phyloP scores from a whole-genome alignment of 2,329 filamentous ascomycete species.

The Thielaviopsis ethacetica region DNA sequence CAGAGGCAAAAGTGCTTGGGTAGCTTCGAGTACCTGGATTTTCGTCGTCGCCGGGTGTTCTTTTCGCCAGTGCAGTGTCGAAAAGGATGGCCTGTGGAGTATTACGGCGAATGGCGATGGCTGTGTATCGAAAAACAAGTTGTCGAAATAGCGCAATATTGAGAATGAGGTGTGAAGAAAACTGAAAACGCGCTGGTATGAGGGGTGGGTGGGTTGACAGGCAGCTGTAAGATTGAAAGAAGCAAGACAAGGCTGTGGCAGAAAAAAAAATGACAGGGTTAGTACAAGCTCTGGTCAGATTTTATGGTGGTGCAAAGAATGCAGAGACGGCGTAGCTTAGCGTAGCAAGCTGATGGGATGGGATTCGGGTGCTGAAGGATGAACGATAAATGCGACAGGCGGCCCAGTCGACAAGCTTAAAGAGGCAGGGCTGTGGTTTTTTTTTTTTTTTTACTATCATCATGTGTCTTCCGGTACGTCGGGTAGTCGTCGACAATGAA shows the following conservation, averaged over 20 bases:
- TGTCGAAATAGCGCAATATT: not conserved
- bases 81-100: not conserved
- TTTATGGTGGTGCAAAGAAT: not conserved
- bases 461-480: not conserved
- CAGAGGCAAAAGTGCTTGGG: not conserved
- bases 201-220: not conserved
- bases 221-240: conserved; percentile 3
- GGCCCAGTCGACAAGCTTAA: not conserved
- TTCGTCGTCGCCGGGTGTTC: not conserved
- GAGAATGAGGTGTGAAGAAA: not conserved
- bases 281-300: conserved; percentile 1
- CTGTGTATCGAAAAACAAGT: not conserved
- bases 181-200: not conserved
- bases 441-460: no score
- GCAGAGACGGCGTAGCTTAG: not conserved
- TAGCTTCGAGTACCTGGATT: not conserved
- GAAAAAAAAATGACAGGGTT: conserved; percentile 12
- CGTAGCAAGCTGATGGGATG: not conserved
- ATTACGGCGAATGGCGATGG: not conserved
- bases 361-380: not conserved
- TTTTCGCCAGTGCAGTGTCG: not conserved
- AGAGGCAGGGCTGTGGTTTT: not conserved
- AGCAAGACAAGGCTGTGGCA: conserved; percentile 10
- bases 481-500: not conserved
- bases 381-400: not conserved